These are phyloP conservation scores for Parsonsia alboflavescens DNA, from an alignment of 257 asterid species.

Conservation along the genomic window DNA sequence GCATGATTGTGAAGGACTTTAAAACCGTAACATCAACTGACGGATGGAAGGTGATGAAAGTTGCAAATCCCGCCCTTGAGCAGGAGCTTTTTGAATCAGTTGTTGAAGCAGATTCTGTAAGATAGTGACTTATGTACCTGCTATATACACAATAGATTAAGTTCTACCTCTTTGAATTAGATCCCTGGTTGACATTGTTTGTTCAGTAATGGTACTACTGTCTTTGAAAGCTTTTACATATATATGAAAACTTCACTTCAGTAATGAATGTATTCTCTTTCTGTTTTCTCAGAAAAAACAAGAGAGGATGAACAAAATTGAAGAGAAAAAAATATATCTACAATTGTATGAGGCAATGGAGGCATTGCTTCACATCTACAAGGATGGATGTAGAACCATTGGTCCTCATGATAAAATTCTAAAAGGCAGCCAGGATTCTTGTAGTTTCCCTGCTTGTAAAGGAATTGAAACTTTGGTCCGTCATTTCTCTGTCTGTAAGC, in stretches of 20 bases:
- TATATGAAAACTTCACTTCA: not conserved
- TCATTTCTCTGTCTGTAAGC: constrained; percentile 65
- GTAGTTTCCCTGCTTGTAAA: constrained; percentile 72
- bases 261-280: constrained; percentile 1
- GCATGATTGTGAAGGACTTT: constrained; percentile 56
- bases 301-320: constrained; percentile 57
- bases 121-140: constrained; percentile 19
- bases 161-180: not conserved
- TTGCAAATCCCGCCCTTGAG: constrained; percentile 66
- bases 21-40: constrained; percentile 63
- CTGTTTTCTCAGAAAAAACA: constrained; percentile 55
- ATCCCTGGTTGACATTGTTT: not conserved
- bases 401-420: constrained; percentile 78
- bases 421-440: constrained; percentile 46
- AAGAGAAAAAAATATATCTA: constrained; percentile 71
- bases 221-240: not conserved
- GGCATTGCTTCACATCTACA: constrained; percentile 77
- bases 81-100: constrained; percentile 70
- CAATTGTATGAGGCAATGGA: constrained; percentile 94
- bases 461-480: constrained; percentile 78
- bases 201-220: not conserved
- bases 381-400: constrained; percentile 84
- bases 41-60: constrained; percentile 88
- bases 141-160: not conserved
- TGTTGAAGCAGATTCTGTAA: constrained; percentile 85